Evolutionary conservation across 257 asterid species (phyloP).

Genomic region (Forsythia suspensa): DNA sequence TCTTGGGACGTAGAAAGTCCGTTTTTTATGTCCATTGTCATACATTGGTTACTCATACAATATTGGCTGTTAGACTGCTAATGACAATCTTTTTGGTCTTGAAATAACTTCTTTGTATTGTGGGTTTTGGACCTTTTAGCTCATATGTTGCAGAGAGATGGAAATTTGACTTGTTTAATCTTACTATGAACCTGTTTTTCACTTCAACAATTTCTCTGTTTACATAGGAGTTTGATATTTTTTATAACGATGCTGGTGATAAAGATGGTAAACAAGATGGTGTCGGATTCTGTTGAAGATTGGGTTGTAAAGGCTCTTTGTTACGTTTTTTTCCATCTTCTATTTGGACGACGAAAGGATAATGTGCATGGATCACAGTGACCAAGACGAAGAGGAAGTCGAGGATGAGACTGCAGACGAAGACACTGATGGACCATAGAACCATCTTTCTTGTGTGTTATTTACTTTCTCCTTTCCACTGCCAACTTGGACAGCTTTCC

Average conservation of each 20-base stretch:
- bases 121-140: neutral
- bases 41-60: neutral
- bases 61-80: neutral
- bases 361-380: neutral
- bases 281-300: neutral
- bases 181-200: neutral
- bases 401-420: neutral
- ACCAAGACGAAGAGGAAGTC: neutral
- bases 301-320: neutral
- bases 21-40: neutral
- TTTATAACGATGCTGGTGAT: neutral
- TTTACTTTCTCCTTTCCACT: neutral
- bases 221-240: neutral
- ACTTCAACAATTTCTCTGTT: neutral
- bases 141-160: neutral
- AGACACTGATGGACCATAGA: neutral
- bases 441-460: neutral
- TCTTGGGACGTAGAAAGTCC: neutral
- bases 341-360: neutral
- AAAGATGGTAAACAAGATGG: constrained; percentile 3
- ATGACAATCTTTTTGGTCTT: neutral
- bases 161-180: neutral
- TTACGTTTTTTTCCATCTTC: neutral
- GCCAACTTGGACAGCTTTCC: neutral
- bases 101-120: neutral